Evolutionary conservation across 139 green algal genomes (phyloP).

Genomic region (Nannochloris sp.): DNA sequence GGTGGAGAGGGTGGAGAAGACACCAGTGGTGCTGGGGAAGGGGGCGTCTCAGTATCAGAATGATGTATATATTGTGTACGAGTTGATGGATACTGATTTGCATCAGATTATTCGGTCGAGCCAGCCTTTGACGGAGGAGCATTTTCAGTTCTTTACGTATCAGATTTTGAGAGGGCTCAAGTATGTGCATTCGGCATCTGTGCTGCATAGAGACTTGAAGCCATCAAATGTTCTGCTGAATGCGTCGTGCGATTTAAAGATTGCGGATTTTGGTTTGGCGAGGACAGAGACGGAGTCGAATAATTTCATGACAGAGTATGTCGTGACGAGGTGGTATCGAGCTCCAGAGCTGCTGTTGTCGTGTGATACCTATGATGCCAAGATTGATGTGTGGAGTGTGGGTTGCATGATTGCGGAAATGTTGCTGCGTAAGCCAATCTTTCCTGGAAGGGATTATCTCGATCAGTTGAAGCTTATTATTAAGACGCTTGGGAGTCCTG

Average conservation of each 20-base stretch:
- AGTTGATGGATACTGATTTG: constrained; percentile 99
- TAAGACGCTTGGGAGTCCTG: constrained; percentile 74
- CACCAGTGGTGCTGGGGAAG: constrained; percentile 19
- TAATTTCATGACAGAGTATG: constrained; percentile 93
- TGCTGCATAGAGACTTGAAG: constrained; percentile 96
- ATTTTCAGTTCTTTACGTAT: constrained; percentile 99
- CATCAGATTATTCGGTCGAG: constrained; percentile 97
- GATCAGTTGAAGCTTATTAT: constrained; percentile 92
- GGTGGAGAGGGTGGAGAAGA: constrained; percentile 54
- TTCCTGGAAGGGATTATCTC: constrained; percentile 86
- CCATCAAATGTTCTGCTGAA: constrained; percentile 96
- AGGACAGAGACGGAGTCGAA: constrained; percentile 68
- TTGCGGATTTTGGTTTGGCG: constrained; percentile 95
- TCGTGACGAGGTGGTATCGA: constrained; percentile 93
- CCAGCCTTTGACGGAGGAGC: constrained; percentile 90
- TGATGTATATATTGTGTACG: constrained; percentile 97
- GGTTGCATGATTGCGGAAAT: constrained; percentile 93
- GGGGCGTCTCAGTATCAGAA: constrained; percentile 45
- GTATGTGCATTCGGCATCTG: constrained; percentile 77
- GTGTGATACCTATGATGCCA: constrained; percentile 72
- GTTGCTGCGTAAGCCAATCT: constrained; percentile 74
- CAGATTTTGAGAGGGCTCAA: constrained; percentile 88
- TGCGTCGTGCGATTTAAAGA: constrained; percentile 94
- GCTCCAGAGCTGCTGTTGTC: constrained; percentile 88
- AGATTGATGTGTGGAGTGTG: constrained; percentile 70